Base-by-base conservation (phyloP, 140 eudicot genomes). In the Erigeron philadelphicus region DNA sequence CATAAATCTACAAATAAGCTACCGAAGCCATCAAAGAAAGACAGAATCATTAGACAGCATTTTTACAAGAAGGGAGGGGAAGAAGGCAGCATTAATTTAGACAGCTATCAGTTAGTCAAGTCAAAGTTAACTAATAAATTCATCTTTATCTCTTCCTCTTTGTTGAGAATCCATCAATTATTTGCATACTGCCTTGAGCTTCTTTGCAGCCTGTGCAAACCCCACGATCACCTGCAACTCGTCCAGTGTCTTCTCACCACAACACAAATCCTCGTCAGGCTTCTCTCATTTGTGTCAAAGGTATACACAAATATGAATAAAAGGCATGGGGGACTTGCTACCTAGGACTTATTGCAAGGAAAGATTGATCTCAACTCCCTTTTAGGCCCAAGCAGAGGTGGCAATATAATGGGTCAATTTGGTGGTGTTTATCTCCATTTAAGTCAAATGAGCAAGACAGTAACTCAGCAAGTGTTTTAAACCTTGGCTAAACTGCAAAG, bases 121-220 rank as follows among this genome's bases (percentile, higher is more conserved):
- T 72, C 62, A 72, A 72, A 76, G 76, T 61, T 67, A 76, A 76
- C 67, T 25, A 74, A 43, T 41, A 18, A 59, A 49, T 9, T 65
- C 59, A 61, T 68, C 65, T 15, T 35, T 61, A 68, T 67, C 66
- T 59, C 71, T 11, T 49, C 57, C 54, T 67, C 63, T 74, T 72
- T 75, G 60, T 76, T 15, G 35, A 45, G 60, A 72, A 76, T 42
- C 44, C 21, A 67, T 17, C 11, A 43, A 50, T 87, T 82, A 87
- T 64, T 87, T 85, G 88, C 86, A 80, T 42, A 82, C 88, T 9
- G 75, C 79, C 81, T 87, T 87, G 72, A 87, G 81, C 67, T 88
- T 80, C 88, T 85, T 87, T 5, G 91, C 95, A 25, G 95, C 86
- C 79, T 87, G 76, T 59, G 85, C 90, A 72, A 87, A 87, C 54